Conservation (phyloP, 371 early-diverging fungal genomes). For the Syncephalastrum contaminatum region DNA sequence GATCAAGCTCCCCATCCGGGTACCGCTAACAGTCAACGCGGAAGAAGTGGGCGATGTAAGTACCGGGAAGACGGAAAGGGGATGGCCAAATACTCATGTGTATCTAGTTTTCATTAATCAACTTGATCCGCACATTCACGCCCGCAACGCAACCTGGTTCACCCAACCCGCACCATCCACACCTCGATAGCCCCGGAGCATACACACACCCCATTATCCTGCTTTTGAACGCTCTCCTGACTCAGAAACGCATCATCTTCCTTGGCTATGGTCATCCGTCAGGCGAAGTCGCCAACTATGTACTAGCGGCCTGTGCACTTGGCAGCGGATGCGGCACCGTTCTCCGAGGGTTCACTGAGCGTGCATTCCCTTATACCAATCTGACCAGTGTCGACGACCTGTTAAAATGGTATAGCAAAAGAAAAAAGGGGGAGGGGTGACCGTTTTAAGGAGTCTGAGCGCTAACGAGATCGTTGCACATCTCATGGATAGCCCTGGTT, state of each 20-base stretch:
- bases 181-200: conserved; percentile 80
- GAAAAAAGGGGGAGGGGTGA: too few species aligned
- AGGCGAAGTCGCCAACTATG: conserved; percentile 92
- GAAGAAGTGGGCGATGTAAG: conserved; percentile 93
- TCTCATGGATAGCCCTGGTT: conserved; percentile 66
- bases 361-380: conserved; percentile 91
- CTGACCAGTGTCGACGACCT: conserved; percentile 84
- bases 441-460: neutral
- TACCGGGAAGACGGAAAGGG: neutral
- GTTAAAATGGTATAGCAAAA: conserved; percentile 63
- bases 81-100: neutral
- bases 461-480: neutral
- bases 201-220: conserved; percentile 85
- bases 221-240: conserved; percentile 84
- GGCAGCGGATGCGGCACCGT: conserved; percentile 89
- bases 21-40: conserved; percentile 80
- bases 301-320: conserved; percentile 87
- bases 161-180: conserved; percentile 80
- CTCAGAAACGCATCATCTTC: conserved; percentile 93
- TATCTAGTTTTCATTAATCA: conserved; percentile 73
- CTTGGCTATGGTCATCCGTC: conserved; percentile 89
- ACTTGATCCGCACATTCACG: conserved; percentile 72
- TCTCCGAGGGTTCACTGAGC: conserved; percentile 81
- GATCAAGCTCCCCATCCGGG: conserved; percentile 80
- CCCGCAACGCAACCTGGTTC: conserved; percentile 45